Conservation (phyloP, 176 grass and related monocot species). For the Chrysopogon serrulatus region DNA sequence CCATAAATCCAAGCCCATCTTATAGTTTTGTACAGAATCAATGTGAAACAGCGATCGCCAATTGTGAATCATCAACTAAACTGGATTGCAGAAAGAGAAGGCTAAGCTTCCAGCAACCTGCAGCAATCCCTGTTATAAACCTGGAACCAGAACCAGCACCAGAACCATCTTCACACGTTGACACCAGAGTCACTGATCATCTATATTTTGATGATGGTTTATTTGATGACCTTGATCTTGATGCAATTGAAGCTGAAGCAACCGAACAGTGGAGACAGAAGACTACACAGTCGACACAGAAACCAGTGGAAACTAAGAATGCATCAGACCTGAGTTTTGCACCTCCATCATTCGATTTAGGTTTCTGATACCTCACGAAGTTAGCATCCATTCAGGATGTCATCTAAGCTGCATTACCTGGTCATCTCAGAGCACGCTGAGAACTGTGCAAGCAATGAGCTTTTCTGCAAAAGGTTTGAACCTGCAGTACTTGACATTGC, state of each 20-base stretch:
- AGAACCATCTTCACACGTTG: neutral
- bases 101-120: conserved; percentile 65
- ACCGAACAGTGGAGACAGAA: conserved; percentile 44
- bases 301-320: conserved; percentile 23
- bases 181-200: conserved; percentile 5
- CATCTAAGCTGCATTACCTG: neutral
- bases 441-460: neutral
- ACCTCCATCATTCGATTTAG: conserved; percentile 53
- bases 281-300: conserved; percentile 21
- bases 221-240: conserved; percentile 73
- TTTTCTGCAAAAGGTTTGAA: neutral
- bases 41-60: conserved; percentile 15
- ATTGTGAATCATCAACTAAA: conserved; percentile 56
- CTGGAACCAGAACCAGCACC: conserved; percentile 17
- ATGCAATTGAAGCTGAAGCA: conserved; percentile 80
- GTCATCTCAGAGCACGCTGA: neutral
- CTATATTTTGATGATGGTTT: conserved; percentile 61
- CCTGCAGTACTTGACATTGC: neutral
- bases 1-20: conserved; percentile 36
- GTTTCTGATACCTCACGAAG: conserved; percentile 29
- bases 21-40: conserved; percentile 27
- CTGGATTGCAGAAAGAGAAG: conserved; percentile 85
- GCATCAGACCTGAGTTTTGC: conserved; percentile 27
- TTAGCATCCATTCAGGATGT: conserved; percentile 7
- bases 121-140: conserved; percentile 29